Evolutionary conservation across 2,329 filamentous ascomycete genomes (phyloP).

Genomic region (Scytalidium sp.): DNA sequence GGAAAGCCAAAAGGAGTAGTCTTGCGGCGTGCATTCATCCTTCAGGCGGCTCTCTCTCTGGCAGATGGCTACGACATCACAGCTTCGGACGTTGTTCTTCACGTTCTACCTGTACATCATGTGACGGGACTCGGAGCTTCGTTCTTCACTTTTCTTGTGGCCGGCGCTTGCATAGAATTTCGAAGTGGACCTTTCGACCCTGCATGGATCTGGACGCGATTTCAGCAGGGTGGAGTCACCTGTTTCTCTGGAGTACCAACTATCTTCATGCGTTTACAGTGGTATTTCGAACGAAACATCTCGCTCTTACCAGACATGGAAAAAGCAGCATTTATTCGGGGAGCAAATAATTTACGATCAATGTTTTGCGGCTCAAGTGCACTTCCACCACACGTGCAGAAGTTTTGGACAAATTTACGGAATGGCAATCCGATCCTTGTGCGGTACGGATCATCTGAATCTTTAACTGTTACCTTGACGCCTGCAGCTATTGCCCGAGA

Average conservation of each 20-base stretch:
- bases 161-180: slow-evolving; percentile 31
- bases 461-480: too few relatives aligned
- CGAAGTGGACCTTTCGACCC: slow-evolving; percentile 32
- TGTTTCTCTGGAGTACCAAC: slow-evolving; percentile 34
- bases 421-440: background rate
- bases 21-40: background rate
- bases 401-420: background rate
- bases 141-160: slow-evolving; percentile 31
- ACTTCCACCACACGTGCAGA: background rate
- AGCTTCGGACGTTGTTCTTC: background rate
- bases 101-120: slow-evolving; percentile 28
- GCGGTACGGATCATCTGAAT: background rate
- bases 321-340: background rate
- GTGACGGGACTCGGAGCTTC: slow-evolving; percentile 31
- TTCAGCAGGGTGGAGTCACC: slow-evolving; percentile 15
- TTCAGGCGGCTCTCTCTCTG: background rate
- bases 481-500: too few relatives aligned
- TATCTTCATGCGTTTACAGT: slow-evolving; percentile 32
- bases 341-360: background rate
- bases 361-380: background rate
- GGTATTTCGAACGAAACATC: slow-evolving; percentile 7
- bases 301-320: background rate
- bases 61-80: background rate
- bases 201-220: slow-evolving; percentile 28
- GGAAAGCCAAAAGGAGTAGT: background rate